Percentiles rank a stretch among this genome's conserved stretches.
phyloP scores from a whole-genome alignment of 2,329 filamentous ascomycete genomes.

The Dothiorella sarmentorum region DNA sequence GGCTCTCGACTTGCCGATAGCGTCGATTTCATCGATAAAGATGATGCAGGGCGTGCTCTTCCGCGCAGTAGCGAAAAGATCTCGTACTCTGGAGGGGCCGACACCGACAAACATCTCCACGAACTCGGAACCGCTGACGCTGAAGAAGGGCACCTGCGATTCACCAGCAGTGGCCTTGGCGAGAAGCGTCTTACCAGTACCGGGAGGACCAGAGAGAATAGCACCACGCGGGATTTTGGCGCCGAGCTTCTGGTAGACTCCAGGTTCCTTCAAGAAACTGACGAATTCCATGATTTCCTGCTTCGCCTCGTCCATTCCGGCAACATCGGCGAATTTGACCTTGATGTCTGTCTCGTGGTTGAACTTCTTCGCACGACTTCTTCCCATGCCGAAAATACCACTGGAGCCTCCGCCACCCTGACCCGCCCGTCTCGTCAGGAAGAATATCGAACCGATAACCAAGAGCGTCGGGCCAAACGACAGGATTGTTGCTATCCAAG shows the following conservation, averaged over 20 bases:
- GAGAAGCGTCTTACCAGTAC: constrained; percentile 95
- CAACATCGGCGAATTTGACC: constrained; percentile 95
- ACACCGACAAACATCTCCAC: constrained; percentile 99
- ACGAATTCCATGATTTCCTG: constrained; percentile 99
- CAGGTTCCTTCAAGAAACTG: constrained; percentile 90
- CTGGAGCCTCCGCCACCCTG: constrained; percentile 58
- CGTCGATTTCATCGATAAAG: constrained; percentile 99
- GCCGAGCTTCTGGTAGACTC: constrained; percentile 86
- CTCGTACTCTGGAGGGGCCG: constrained; percentile 88
- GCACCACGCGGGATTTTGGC: constrained; percentile 97
- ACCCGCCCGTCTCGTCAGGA: constrained; percentile 71
- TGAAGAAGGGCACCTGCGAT: constrained; percentile 96
- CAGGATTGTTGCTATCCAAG: constrained; percentile 68
- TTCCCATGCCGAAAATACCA: constrained; percentile 92
- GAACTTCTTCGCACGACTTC: constrained; percentile 94
- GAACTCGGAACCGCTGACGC: constrained; percentile 96
- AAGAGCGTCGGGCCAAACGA: constrained; percentile 84
- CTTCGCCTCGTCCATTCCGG: constrained; percentile 98
- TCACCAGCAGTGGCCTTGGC: constrained; percentile 97
- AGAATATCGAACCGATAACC: constrained; percentile 79
- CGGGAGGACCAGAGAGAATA: constrained; percentile 93
- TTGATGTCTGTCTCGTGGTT: constrained; percentile 96
- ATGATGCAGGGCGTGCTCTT: constrained; percentile 98
- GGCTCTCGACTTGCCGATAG: constrained; percentile 84
- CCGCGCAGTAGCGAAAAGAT: constrained; percentile 88